Evolutionary conservation across 495 filamentous ascomycete species (phyloP), one percentile per base, ranked within the genome.

Genomic region (Penicillium soppii): DNA sequence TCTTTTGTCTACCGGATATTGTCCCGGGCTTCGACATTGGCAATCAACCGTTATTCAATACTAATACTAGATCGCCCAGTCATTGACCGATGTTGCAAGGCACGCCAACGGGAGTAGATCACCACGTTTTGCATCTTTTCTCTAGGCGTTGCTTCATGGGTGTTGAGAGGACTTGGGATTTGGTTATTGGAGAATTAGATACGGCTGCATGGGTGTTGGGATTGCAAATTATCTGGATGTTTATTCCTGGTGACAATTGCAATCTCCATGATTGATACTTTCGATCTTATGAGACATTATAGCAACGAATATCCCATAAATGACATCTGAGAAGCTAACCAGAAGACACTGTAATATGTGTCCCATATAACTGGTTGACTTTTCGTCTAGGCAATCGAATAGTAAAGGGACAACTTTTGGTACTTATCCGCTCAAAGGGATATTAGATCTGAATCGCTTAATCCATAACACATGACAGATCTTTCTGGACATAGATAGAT

Each of bases 401-500:
- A n/a, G n/a, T n/a, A n/a, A n/a, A n/a, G n/a, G n/a, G n/a, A n/a
- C n/a, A n/a, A n/a, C n/a, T n/a, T n/a, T n/a, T n/a, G n/a, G n/a
- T n/a, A n/a, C n/a, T n/a, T n/a, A n/a, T n/a, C 35, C 25, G 25
- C 30, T n/a, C 26, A 44, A 15, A 61, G 12, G 32, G 16, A 44
- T 21, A 27, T 45, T 42, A 23, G 23, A 36, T 33, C 22, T 36
- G 42, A 41, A 27, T 43, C 45, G 25, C 37, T 52, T 27, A 47
- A 37, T 53, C 63, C 58, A 41, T 62, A 57, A 57, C 48, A 57
- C 58, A 53, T 67, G 5, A 64, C 55, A 33, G n/a, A 43, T 50
- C 19, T 30, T 62, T 30, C 48, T 20, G 10, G 25, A 5, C 20
- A 25, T 21, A 9, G 15, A 12, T 30, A 37, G 27, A 38, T 44